Base-by-base conservation (phyloP, 257 asterid species). In the Solanum bulbocastanum region DNA sequence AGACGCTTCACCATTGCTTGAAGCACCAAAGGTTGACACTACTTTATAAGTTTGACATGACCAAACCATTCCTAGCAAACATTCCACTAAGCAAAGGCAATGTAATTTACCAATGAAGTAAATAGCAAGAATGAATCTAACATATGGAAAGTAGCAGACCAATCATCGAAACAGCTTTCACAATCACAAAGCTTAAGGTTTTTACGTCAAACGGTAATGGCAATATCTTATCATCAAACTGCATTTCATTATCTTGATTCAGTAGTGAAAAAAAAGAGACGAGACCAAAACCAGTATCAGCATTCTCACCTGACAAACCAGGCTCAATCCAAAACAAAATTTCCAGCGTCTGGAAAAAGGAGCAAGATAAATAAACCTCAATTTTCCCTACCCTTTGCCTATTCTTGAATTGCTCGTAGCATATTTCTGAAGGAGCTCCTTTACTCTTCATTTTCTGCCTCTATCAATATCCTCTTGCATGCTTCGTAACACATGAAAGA, bases 401-500 rank as follows among this genome's bases (percentile, higher is more conserved):
- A 62, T 78, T 39, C 78, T 88, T 73, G 88, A 25, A 74, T 10
- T 56, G 65, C 74, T 52, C 22, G 66, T 9, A 89, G 85, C 88
- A 89, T 91, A 71, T 22, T 22, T 14, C 58, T 44, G 30, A 75
- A 71, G 60, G 65, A 36, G 15, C 10, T 69, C 40, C 65, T 32
- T 89, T 90, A 90, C 7, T 88, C 96, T 10, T 95, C 98, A 6
- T 93, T 91, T 62, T 93, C 96, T 73, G 90, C 87, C 92, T 97
- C 98, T 18, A 97, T 94, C 93, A 97, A 91, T 89, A 96, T 95
- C 90, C 90, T 91, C 96, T 97, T 95, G 93, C 98, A 94, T 5
- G 98, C 98, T 89, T 97, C 98, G 5, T 97, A 97, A 86, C 99
- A 97, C 99, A 96, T 96, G 89, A 96, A 96, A 56, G 99, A 96